Evolutionary conservation across 2,329 filamentous ascomycete genomes (phyloP).

Genomic region (Fusarium nurragi): DNA sequence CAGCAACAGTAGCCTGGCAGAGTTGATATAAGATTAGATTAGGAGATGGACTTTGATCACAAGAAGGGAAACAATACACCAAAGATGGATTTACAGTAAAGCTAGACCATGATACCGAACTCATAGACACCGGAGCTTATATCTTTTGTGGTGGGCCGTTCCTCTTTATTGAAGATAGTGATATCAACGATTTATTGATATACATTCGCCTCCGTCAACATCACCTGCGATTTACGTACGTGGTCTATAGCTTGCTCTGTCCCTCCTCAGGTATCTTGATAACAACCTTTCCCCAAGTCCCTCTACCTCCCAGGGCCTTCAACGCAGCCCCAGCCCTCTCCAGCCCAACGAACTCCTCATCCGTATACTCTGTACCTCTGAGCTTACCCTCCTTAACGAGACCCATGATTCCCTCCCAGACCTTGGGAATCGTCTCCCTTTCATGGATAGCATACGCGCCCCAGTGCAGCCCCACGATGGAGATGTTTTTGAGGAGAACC

Average conservation of each 20-base stretch:
- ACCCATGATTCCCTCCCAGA: constrained; percentile 85
- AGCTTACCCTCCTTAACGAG: constrained; percentile 83
- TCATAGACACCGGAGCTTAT: neutral
- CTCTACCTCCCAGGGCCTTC: constrained; percentile 78
- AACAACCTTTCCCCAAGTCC: constrained; percentile 96
- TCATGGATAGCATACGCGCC: constrained; percentile 82
- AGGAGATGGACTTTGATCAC: constrained; percentile 1
- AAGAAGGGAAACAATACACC: constrained; percentile 20
- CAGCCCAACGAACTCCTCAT: constrained; percentile 83
- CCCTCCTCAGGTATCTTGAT: constrained; percentile 80
- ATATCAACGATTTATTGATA: neutral
- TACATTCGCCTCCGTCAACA: neutral
- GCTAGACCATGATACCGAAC: constrained; percentile 19
- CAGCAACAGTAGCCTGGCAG: neutral
- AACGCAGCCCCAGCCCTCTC: constrained; percentile 82
- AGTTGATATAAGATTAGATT: neutral
- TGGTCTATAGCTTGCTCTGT: constrained; percentile 62
- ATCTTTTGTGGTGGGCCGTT: neutral
- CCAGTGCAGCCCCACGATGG: constrained; percentile 90
- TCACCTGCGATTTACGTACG: neutral
- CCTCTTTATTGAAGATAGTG: neutral
- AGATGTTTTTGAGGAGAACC: constrained; percentile 92
- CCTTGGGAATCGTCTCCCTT: constrained; percentile 71
- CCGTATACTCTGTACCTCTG: constrained; percentile 81
- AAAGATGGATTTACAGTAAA: constrained; percentile 33